These are phyloP conservation scores for Plasmodium billcollinsi DNA, from an alignment of 169 alveolate genomes.

Conservation along the genomic window DNA sequence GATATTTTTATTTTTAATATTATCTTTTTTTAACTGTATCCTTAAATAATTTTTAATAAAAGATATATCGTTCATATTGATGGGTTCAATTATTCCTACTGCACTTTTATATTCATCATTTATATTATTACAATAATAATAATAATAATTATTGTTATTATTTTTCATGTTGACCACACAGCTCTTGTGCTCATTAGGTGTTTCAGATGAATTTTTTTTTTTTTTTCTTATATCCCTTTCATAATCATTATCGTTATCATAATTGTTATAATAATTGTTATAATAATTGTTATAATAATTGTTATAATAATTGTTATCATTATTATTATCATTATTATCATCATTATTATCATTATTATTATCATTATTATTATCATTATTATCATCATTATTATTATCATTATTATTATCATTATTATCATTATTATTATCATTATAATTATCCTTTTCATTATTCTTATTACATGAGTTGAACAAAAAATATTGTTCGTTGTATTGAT, in stretches of 20 bases:
- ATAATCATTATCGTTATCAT: too few relatives aligned
- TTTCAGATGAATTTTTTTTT: too few relatives aligned
- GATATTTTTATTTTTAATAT: constrained; percentile 36
- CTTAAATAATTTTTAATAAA: constrained; percentile 20
- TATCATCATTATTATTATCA: neutral
- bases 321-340: too few relatives aligned
- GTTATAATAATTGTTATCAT: too few relatives aligned
- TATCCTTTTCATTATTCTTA: neutral
- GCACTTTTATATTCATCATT: neutral
- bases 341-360: too few relatives aligned
- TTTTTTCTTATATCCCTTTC: too few relatives aligned
- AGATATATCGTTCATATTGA: constrained; percentile 14
- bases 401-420: neutral
- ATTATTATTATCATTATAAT: neutral
- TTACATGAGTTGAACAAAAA: neutral
- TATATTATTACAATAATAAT: too few relatives aligned
- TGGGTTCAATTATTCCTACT: neutral
- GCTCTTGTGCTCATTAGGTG: too few relatives aligned
- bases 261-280: too few relatives aligned
- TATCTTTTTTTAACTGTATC: constrained; percentile 42
- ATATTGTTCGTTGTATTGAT: constrained; percentile 15
- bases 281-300: too few relatives aligned
- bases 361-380: neutral
- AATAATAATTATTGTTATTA: too few relatives aligned
- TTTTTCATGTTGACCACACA: too few relatives aligned